These are phyloP conservation scores for Talaromyces atroroseus DNA, from an alignment of 2,329 filamentous ascomycete species.

Conservation along the genomic window DNA sequence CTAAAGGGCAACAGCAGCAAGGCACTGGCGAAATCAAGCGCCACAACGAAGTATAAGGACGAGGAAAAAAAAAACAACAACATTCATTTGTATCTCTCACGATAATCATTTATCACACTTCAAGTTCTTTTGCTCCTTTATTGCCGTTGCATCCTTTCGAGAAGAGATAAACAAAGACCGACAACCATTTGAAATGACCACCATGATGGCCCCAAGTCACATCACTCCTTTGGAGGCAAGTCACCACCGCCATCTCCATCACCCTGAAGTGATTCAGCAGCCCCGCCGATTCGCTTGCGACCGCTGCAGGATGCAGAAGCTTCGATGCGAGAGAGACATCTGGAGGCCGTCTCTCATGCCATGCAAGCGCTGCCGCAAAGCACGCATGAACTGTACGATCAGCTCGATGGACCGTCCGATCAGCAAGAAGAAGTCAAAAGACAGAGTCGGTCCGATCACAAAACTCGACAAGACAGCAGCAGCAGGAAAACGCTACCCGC, in stretches of 20 bases:
- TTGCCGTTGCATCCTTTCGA: neutral
- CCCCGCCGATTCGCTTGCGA: conserved; percentile 16
- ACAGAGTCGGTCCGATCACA: neutral
- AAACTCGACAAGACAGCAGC: conserved; percentile 6
- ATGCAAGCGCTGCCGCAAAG: conserved; percentile 15
- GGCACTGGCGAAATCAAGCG: neutral
- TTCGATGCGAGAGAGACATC: conserved; percentile 15
- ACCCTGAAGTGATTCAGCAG: conserved; percentile 12
- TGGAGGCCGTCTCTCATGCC: conserved; percentile 15
- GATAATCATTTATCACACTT: neutral
- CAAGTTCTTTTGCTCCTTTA: neutral
- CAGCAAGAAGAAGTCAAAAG: conserved; percentile 6
- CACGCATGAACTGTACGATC: conserved; percentile 12
- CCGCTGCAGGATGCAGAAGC: conserved; percentile 15
- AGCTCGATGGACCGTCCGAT: conserved; percentile 9
- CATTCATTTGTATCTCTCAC: neutral
- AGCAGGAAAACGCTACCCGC: neutral
- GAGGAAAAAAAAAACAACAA: neutral
- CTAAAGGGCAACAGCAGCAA: neutral
- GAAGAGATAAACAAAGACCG: neutral
- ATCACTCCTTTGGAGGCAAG: conserved; percentile 3
- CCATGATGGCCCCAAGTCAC: conserved; percentile 11
- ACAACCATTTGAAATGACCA: neutral
- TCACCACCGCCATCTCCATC: conserved; percentile 5
- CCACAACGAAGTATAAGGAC: neutral